phyloP scores from a whole-genome alignment of 2,329 filamentous ascomycete species.

The Aureobasidium lini region DNA sequence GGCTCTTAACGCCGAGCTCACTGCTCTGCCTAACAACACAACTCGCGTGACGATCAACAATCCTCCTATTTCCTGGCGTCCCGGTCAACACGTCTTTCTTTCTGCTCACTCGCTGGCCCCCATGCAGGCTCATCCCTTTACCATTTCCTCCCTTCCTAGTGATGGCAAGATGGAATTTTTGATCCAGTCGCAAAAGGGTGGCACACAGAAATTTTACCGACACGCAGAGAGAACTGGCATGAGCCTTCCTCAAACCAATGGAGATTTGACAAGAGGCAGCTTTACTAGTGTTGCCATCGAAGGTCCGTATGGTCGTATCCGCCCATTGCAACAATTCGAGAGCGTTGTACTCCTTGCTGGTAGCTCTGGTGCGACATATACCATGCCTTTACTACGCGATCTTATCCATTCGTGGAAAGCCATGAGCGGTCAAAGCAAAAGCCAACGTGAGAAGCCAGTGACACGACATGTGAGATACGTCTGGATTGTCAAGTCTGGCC shows the following conservation, averaged over 20 bases:
- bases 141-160: slow-evolving; percentile 49
- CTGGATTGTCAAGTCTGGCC: slow-evolving; percentile 52
- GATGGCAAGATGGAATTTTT: slow-evolving; percentile 51
- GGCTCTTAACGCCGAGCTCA: slow-evolving; percentile 15
- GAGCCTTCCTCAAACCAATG: slow-evolving; percentile 10
- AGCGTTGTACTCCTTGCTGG: slow-evolving; percentile 53
- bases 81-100: slow-evolving; percentile 58
- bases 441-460: slow-evolving; percentile 22
- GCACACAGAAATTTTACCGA: slow-evolving; percentile 43
- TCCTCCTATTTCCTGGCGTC: slow-evolving; percentile 50
- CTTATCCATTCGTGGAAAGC: slow-evolving; percentile 37
- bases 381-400: slow-evolving; percentile 48
- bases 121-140: slow-evolving; percentile 58
- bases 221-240: slow-evolving; percentile 44
- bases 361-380: slow-evolving; percentile 54
- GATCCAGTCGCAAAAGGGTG: slow-evolving; percentile 47
- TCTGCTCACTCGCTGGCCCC: slow-evolving; percentile 50
- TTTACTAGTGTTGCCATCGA: slow-evolving; percentile 18
- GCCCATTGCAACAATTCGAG: slow-evolving; percentile 49
- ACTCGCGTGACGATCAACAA: slow-evolving; percentile 51
- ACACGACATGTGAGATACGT: slow-evolving; percentile 48
- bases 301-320: slow-evolving; percentile 24
- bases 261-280: not conserved
- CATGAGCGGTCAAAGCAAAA: slow-evolving; percentile 22
- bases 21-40: slow-evolving; percentile 45